phyloP scores from a whole-genome alignment of 2,329 filamentous ascomycete genomes.

The Cryphonectria parasitica region DNA sequence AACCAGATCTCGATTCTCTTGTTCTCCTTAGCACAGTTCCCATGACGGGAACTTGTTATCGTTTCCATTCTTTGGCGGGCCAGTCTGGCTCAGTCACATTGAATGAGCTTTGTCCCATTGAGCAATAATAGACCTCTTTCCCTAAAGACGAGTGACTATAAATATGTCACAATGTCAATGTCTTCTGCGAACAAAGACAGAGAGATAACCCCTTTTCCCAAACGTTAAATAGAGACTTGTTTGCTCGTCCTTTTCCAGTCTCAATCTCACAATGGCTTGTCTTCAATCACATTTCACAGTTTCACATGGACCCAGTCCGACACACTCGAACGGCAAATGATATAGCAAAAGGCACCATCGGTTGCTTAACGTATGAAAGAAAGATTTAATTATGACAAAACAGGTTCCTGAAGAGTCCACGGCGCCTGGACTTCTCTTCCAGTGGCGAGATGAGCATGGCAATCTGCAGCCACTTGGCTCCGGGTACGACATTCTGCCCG shows the following conservation, averaged over 20 bases:
- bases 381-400: not conserved
- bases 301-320: not conserved
- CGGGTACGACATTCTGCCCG: not conserved
- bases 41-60: not conserved
- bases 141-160: not conserved
- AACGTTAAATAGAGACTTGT: not conserved
- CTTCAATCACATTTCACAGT: not conserved
- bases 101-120: not conserved
- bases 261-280: not conserved
- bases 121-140: not conserved
- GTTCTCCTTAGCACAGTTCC: not conserved
- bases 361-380: not conserved
- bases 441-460: conserved; percentile 1
- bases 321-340: not conserved
- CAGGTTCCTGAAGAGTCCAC: not conserved
- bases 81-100: conserved; percentile 1
- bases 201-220: not conserved
- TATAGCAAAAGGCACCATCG: not conserved
- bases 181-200: not conserved
- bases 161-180: not conserved
- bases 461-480: not conserved
- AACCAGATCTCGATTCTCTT: not conserved
- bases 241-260: not conserved
- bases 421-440: not conserved
- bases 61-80: not conserved